Evolutionary conservation across 176 grass and related monocot genomes (phyloP).

Genomic region (Thinopyrum elongatum): DNA sequence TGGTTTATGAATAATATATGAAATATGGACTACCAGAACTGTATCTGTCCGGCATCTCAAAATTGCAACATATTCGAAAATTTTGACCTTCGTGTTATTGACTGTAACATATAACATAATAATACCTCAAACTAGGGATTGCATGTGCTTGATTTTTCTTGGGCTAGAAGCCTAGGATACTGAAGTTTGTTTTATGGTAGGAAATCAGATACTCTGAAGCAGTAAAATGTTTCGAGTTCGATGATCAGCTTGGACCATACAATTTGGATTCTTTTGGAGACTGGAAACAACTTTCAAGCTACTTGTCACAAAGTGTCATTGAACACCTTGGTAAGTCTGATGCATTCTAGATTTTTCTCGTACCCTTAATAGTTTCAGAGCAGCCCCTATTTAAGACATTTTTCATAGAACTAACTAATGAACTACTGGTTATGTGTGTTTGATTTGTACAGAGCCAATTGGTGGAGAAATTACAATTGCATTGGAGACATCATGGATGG

Average conservation of each 20-base stretch:
- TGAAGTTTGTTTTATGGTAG: constrained; percentile 60
- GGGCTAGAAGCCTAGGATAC: not conserved
- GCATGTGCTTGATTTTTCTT: not conserved
- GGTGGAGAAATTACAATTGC: constrained; percentile 86
- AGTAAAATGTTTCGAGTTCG: constrained; percentile 71
- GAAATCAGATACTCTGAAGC: constrained; percentile 83
- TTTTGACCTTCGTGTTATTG: not conserved
- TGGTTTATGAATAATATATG: not conserved
- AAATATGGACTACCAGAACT: not conserved
- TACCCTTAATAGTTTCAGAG: not conserved
- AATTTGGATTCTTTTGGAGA: constrained; percentile 61
- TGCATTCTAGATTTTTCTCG: not conserved
- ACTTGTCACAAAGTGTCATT: constrained; percentile 61
- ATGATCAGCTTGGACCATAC: constrained; percentile 77
- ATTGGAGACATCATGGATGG: constrained; percentile 52
- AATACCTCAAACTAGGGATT: not conserved
- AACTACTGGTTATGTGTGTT: not conserved
- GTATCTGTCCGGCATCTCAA: not conserved
- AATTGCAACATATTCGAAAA: not conserved
- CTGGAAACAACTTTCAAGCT: constrained; percentile 84
- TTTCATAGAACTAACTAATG: constrained; percentile 13
- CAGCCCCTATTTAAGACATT: not conserved
- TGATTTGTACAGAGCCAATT: constrained; percentile 61
- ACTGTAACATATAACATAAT: not conserved
- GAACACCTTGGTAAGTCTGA: constrained; percentile 64